Evolutionary conservation across 73 alveolate species (phyloP).

Genomic region (Symbiodinium natans): DNA sequence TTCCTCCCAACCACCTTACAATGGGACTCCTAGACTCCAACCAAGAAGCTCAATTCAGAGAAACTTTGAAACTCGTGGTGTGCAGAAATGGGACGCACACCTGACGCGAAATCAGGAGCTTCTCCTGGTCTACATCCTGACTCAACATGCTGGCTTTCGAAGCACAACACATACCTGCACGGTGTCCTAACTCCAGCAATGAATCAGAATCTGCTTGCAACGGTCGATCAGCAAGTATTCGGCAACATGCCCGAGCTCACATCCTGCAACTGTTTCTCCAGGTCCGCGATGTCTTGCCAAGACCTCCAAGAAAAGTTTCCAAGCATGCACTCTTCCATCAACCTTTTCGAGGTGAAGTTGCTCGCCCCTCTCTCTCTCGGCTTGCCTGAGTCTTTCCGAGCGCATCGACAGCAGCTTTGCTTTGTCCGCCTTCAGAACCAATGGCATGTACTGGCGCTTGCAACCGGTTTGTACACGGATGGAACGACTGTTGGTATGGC

Average conservation of each 20-base stretch:
- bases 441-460: neutral
- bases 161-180: no score
- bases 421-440: neutral
- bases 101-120: slow-evolving; percentile 48
- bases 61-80: no score
- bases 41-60: no score
- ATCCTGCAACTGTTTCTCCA: slow-evolving; percentile 81
- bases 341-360: no score
- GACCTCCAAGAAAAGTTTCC: neutral
- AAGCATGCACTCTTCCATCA: no score
- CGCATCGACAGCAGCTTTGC: slow-evolving; percentile 21
- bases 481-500: no score
- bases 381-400: neutral
- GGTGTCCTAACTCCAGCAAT: no score
- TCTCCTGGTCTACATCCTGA: slow-evolving; percentile 69
- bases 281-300: slow-evolving; percentile 68
- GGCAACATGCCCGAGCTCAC: neutral
- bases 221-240: no score
- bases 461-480: no score
- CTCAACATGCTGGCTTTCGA: neutral
- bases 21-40: neutral
- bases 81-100: no score
- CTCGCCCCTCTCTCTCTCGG: no score
- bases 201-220: no score
- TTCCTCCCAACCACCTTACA: neutral